Percentiles rank a stretch among this genome's conserved stretches.
phyloP scores from a whole-genome alignment of 305 asterid genomes.

The Solanum hybrid region DNA sequence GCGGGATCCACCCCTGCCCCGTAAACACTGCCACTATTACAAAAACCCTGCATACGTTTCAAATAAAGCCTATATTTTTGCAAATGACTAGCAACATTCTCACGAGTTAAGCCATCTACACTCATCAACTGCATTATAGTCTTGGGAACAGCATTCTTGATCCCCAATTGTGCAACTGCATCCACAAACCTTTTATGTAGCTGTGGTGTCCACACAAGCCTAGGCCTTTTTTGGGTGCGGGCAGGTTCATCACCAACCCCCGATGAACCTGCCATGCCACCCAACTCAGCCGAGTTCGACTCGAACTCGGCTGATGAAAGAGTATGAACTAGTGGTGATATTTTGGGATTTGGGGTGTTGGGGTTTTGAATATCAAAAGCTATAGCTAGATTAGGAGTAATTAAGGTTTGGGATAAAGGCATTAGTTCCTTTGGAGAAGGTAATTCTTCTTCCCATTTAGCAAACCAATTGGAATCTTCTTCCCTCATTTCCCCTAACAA shows the following conservation, averaged over 20 bases:
- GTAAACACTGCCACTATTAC: constrained; percentile 15
- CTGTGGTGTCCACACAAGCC: constrained; percentile 80
- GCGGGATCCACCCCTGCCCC: constrained; percentile 9
- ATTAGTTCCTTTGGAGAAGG: constrained; percentile 60
- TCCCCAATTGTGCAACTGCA: constrained; percentile 79
- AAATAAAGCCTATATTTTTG: constrained; percentile 60
- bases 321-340: constrained; percentile 17
- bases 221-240: constrained; percentile 56
- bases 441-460: constrained; percentile 59
- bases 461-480: constrained; percentile 59
- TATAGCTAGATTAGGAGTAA: constrained; percentile 47
- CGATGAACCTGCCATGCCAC: constrained; percentile 7
- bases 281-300: constrained; percentile 7
- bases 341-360: constrained; percentile 5
- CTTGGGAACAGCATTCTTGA: constrained; percentile 72
- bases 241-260: constrained; percentile 47
- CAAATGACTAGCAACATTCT: constrained; percentile 70
- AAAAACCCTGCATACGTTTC: constrained; percentile 56
- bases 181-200: constrained; percentile 75
- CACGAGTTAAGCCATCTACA: constrained; percentile 67
- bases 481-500: constrained; percentile 34
- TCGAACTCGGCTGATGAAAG: constrained; percentile 23
- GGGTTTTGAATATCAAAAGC: constrained; percentile 43
- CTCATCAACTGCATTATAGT: constrained; percentile 81
- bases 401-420: constrained; percentile 61